Base-by-base conservation (phyloP, 345 rosid species). In the Rhodamnia argentea region DNA sequence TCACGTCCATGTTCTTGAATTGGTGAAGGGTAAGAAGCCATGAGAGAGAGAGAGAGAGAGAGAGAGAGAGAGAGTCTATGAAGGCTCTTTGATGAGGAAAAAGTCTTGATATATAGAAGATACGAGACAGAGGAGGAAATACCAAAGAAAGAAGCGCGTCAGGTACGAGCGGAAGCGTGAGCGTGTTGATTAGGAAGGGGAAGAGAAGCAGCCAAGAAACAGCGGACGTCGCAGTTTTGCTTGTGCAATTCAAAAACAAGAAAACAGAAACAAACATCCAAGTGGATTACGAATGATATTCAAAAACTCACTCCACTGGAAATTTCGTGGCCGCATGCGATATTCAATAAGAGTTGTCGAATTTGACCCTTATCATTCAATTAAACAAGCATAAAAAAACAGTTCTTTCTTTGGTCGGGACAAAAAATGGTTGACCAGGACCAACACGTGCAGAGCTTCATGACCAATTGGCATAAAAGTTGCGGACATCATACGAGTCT, bases 21-120 rank as follows among this genome's bases (percentile, higher is more conserved):
- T 75, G 91, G 92, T 20, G 92, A 88, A 88, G 62, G 56, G 60
- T 81, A 40, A 86, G 86, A 24, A 64, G 85, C 85, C 88, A 83
- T 86, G 5, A 51, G 42, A 82, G 22, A 62, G 18, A 15, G 44
- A 60, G 29, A 23, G 81, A 70, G 82, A 62, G 86, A 74, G 42
- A 85, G 32, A n/a, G 13, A 83, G 7, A 51, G 32, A 52, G 59
- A 32, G 44, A 24, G 22, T 20, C 15, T 26, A 57, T 6, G 55
- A 27, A 53, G 44, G n/a, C 14, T 29, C 32, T 51, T 8, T 4
- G 40, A 40, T 24, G 29, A 58, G 22, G 13, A 42, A 57, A 84
- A 57, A 57, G 53, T 5, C 2, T 37, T 51, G 53, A 59, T 7
- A 10, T 22, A 84, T 54, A 70, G 26, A 13, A 51, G 26, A 5